Percentiles rank a stretch among this genome's conserved stretches.
Conservation (phyloP, 768 basidiomycete genomes). For the Cyclocybe cylindracea region DNA sequence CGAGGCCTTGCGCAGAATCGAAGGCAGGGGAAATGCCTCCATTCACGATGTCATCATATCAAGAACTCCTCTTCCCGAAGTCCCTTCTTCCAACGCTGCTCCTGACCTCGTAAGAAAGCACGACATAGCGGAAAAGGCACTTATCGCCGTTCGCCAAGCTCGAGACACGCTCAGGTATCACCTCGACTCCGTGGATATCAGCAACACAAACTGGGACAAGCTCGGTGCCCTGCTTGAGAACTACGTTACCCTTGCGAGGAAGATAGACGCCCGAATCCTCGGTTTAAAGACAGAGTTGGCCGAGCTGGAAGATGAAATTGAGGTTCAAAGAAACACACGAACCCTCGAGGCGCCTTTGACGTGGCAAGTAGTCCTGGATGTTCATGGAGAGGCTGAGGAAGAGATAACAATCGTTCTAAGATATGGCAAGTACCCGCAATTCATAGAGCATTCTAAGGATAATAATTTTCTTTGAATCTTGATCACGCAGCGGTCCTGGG, state of each 20-base stretch:
- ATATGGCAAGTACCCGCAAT: conserved; percentile 35
- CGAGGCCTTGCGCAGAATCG: conserved; percentile 26
- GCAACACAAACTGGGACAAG: conserved; percentile 21
- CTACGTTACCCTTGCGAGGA: conserved; percentile 23
- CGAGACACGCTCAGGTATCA: conserved; percentile 27
- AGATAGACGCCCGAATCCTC: conserved; percentile 24
- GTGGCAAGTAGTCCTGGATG: conserved; percentile 23
- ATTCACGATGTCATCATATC: conserved; percentile 35
- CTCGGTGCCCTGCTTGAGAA: conserved; percentile 24
- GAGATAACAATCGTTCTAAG: conserved; percentile 32
- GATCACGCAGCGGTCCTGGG: conserved; percentile 22
- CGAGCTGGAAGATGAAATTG: conserved; percentile 7
- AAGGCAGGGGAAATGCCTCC: conserved; percentile 38
- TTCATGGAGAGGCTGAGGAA: conserved; percentile 30
- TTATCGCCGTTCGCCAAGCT: conserved; percentile 24
- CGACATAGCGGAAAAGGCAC: conserved; percentile 18
- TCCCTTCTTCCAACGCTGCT: conserved; percentile 15
- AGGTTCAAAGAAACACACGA: not conserved
- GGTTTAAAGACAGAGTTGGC: conserved; percentile 25
- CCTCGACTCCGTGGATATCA: conserved; percentile 26
- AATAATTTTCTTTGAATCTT: no score
- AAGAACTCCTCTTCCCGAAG: conserved; percentile 8
- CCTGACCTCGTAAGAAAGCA: conserved; percentile 16
- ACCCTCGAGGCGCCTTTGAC: no score
- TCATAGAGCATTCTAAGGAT: no score